phyloP scores from a whole-genome alignment of 768 basidiomycete species.

The Pleurotus platypus region DNA sequence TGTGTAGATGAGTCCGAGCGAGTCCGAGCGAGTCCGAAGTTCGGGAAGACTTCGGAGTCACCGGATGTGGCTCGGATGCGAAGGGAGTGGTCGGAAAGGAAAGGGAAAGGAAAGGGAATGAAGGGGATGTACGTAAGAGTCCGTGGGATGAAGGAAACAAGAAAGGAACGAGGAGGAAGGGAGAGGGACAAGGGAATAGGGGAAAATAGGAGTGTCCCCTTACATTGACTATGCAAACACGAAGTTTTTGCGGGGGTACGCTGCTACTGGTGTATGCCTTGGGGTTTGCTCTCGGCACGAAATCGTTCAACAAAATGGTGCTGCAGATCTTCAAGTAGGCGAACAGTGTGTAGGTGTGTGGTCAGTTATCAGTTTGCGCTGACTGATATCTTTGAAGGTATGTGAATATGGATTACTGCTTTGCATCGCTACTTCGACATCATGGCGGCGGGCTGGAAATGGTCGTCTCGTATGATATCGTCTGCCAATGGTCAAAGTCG shows the following conservation, averaged over 20 bases:
- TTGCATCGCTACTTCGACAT: slow-evolving; percentile 18
- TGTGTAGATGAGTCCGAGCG: no score
- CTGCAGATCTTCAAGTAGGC: slow-evolving; percentile 24
- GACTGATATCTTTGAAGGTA: slow-evolving; percentile 18
- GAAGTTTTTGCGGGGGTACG: slow-evolving; percentile 16
- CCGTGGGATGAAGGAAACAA: no score
- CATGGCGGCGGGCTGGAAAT: not conserved
- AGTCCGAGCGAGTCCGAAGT: no score
- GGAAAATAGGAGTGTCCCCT: no score
- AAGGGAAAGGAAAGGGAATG: no score
- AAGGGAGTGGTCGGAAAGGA: no score
- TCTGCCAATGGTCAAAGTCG: not conserved
- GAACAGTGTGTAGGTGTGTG: not conserved
- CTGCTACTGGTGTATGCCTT: slow-evolving; percentile 22
- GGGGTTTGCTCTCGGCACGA: slow-evolving; percentile 27
- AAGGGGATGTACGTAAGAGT: no score
- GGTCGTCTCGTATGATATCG: not conserved
- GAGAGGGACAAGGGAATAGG: no score
- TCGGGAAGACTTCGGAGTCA: no score
- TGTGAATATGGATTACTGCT: slow-evolving; percentile 32
- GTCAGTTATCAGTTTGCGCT: not conserved
- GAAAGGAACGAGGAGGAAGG: no score
- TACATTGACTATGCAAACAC: slow-evolving; percentile 18
- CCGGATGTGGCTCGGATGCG: no score
- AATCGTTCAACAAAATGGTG: slow-evolving; percentile 19